Evolutionary conservation across 257 asterid genomes (phyloP).

Genomic region (Nicotiana benthamiana): DNA sequence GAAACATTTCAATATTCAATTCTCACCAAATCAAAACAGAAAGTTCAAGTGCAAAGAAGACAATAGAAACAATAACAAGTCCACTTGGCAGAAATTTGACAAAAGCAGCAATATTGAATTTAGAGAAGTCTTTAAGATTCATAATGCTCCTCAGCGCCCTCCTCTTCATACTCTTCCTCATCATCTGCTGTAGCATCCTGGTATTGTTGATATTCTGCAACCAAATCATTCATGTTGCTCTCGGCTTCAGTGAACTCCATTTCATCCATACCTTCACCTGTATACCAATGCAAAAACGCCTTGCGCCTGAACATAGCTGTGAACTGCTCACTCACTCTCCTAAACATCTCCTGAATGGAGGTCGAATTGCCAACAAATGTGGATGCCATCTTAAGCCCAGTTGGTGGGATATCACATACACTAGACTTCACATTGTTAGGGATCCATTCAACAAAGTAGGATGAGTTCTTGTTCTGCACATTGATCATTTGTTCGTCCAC

Average conservation of each 20-base stretch:
- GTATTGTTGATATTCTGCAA: slow-evolving; percentile 57
- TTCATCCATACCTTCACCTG: slow-evolving; percentile 68
- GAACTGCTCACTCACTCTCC: slow-evolving; percentile 65
- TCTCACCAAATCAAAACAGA: background rate
- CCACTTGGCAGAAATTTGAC: background rate
- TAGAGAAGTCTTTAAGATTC: slow-evolving; percentile 16
- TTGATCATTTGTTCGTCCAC: slow-evolving; percentile 63
- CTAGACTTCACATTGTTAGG: slow-evolving; percentile 66
- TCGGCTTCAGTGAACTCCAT: slow-evolving; percentile 67
- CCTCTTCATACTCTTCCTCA: slow-evolving; percentile 44
- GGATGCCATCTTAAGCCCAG: slow-evolving; percentile 51
- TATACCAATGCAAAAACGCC: slow-evolving; percentile 63
- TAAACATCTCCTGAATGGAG: slow-evolving; percentile 57
- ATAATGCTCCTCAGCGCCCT: slow-evolving; percentile 29
- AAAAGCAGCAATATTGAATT: slow-evolving; percentile 1
- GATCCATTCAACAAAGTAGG: slow-evolving; percentile 63
- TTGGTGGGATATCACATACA: slow-evolving; percentile 59
- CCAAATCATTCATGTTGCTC: slow-evolving; percentile 66
- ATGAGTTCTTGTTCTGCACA: slow-evolving; percentile 64
- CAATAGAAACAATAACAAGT: background rate
- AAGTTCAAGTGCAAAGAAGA: slow-evolving; percentile 2
- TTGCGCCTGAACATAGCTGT: slow-evolving; percentile 65
- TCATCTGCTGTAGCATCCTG: slow-evolving; percentile 63
- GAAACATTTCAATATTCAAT: background rate
- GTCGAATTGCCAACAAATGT: slow-evolving; percentile 58